Evolutionary conservation across 176 grass and related monocot genomes (phyloP).

Genomic region (Ensete glaucum): DNA sequence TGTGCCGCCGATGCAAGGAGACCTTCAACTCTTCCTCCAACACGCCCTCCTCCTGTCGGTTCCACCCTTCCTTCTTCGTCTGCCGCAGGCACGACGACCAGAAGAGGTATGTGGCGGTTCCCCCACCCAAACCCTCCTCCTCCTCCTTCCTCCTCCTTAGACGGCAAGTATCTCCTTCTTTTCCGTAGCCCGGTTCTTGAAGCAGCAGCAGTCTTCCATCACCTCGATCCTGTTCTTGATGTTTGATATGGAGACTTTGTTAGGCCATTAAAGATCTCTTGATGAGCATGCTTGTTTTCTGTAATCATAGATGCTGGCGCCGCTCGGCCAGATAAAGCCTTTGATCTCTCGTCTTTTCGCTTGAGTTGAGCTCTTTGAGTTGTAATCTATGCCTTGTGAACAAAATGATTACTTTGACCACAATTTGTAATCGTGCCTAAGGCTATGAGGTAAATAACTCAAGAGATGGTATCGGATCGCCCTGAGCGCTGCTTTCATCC

Average conservation of each 20-base stretch:
- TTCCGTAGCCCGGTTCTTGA: not conserved
- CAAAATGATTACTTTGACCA: not conserved
- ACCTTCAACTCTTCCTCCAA: constrained; percentile 38
- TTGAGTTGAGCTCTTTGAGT: not conserved
- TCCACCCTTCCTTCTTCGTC: constrained; percentile 75
- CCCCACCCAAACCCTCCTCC: not conserved
- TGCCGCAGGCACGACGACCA: constrained; percentile 90
- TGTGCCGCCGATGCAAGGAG: constrained; percentile 56
- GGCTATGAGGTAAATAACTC: too few relatives aligned
- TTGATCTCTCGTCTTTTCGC: not conserved
- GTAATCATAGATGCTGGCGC: too few relatives aligned
- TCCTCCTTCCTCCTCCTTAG: not conserved
- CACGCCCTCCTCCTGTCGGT: constrained; percentile 49
- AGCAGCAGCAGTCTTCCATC: not conserved
- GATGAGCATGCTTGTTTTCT: too few relatives aligned
- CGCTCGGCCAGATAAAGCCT: too few relatives aligned
- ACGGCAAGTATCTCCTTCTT: not conserved
- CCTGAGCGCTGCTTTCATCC: not conserved
- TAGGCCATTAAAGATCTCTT: too few relatives aligned
- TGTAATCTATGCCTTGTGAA: not conserved
- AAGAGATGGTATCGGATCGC: not conserved
- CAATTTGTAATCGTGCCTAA: too few relatives aligned
- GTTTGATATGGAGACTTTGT: too few relatives aligned
- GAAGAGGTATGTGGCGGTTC: constrained; percentile 35
- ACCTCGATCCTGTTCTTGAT: not conserved